Percentiles rank a stretch among this genome's conserved stretches.
Evolutionary conservation across 352 stramenopile genomes (phyloP).

Genomic region (Sclerospora graminicola): DNA sequence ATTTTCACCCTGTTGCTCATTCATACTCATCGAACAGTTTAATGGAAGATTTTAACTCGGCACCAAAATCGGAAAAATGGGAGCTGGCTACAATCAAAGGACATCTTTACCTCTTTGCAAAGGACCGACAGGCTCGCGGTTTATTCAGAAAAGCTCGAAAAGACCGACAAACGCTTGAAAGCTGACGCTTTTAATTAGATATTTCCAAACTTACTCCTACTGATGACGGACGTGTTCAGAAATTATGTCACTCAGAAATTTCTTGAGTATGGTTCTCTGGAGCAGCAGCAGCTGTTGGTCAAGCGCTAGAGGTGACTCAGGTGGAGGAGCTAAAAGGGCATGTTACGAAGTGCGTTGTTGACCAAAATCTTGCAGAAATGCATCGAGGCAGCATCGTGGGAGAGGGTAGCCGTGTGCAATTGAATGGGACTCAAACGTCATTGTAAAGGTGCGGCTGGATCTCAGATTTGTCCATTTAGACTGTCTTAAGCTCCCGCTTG

Average conservation of each 20-base stretch:
- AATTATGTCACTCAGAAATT: no score
- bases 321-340: slow-evolving; percentile 78
- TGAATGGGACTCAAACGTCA: slow-evolving; percentile 13
- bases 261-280: no score
- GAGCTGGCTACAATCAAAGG: slow-evolving; percentile 70
- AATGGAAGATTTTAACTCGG: slow-evolving; percentile 70
- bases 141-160: slow-evolving; percentile 86
- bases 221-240: slow-evolving; percentile 91
- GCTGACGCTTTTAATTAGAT: no score
- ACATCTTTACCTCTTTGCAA: no score
- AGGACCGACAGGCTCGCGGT: slow-evolving; percentile 75
- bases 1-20: slow-evolving; percentile 43
- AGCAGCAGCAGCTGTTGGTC: slow-evolving; percentile 83
- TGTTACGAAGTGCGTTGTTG: slow-evolving; percentile 90
- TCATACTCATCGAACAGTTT: no score
- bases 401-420: slow-evolving; percentile 14
- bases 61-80: slow-evolving; percentile 70
- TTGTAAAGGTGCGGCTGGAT: slow-evolving; percentile 64
- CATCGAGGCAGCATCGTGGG: slow-evolving; percentile 86
- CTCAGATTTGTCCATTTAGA: no score
- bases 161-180: slow-evolving; percentile 62
- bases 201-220: slow-evolving; percentile 52
- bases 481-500: no score
- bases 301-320: slow-evolving; percentile 54
- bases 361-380: slow-evolving; percentile 99